Conservation (phyloP, 495 filamentous ascomycete genomes). For the Penicillium egyptiacum region DNA sequence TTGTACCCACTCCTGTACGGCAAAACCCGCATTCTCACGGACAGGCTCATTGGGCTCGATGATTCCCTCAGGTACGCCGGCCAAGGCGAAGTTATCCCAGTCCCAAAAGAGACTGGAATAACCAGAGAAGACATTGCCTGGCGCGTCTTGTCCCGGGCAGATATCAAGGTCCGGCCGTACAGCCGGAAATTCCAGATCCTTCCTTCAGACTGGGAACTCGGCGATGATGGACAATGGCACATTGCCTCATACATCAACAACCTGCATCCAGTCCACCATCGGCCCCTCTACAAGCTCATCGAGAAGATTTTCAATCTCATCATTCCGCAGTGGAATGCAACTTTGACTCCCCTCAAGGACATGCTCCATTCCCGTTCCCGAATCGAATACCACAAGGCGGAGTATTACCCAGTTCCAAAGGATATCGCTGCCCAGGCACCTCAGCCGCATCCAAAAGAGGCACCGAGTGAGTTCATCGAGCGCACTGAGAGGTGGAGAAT, state of each 20-base stretch:
- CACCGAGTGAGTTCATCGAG: constrained; percentile 28
- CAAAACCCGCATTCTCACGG: constrained; percentile 32
- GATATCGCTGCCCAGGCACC: constrained; percentile 24
- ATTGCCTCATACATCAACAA: constrained; percentile 50
- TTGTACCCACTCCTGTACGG: constrained; percentile 49
- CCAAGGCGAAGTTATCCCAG: constrained; percentile 30
- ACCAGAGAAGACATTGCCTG: constrained; percentile 42
- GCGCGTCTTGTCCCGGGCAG: constrained; percentile 38
- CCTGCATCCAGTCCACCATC: constrained; percentile 42
- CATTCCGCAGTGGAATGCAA: constrained; percentile 42
- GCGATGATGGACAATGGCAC: constrained; percentile 29
- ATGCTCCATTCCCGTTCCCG: constrained; percentile 33
- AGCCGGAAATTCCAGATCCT: constrained; percentile 40
- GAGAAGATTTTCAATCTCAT: constrained; percentile 44
- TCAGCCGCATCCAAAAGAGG: constrained; percentile 19
- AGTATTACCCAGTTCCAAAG: constrained; percentile 30
- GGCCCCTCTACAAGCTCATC: constrained; percentile 38
- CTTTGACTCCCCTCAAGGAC: constrained; percentile 42
- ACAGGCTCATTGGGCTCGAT: constrained; percentile 25
- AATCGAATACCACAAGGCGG: constrained; percentile 34
- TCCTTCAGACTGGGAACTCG: constrained; percentile 38
- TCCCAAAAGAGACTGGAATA: constrained; percentile 30
- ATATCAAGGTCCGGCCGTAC: constrained; percentile 32
- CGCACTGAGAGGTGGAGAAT: constrained; percentile 30
- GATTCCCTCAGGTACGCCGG: constrained; percentile 29